These are phyloP conservation scores for Carallia brachiata DNA, from an alignment of 345 rosid genomes.

Conservation along the genomic window DNA sequence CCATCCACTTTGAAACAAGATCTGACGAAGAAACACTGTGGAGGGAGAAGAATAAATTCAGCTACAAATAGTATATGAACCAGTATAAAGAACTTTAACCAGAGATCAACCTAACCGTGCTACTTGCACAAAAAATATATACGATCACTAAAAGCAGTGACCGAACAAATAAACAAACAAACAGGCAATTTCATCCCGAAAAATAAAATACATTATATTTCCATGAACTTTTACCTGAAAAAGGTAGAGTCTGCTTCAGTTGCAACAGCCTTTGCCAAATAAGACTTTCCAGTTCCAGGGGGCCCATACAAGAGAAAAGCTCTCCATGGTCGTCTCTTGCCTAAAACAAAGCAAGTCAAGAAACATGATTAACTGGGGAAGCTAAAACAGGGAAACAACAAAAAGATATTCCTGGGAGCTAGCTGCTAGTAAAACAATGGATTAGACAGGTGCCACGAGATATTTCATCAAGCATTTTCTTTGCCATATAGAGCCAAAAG, in stretches of 20 bases:
- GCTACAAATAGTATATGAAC: too few relatives aligned
- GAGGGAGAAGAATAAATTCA: not conserved
- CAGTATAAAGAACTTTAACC: too few relatives aligned
- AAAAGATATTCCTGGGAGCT: too few relatives aligned
- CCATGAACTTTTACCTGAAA: conserved; percentile 56
- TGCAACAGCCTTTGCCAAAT: conserved; percentile 90
- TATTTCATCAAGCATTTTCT: too few relatives aligned
- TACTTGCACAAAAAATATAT: too few relatives aligned
- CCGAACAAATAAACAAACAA: not conserved
- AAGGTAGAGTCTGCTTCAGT: conserved; percentile 92
- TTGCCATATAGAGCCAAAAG: too few relatives aligned
- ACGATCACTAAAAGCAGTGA: too few relatives aligned
- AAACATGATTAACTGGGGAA: not conserved
- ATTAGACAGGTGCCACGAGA: too few relatives aligned
- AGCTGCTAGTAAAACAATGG: too few relatives aligned
- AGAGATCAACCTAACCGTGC: too few relatives aligned
- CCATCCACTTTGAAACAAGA: conserved; percentile 98
- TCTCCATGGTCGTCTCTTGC: conserved; percentile 90
- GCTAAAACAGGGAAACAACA: too few relatives aligned
- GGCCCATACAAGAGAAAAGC: conserved; percentile 87
- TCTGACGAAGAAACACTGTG: conserved; percentile 85
- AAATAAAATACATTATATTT: not conserved
- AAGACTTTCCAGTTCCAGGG: conserved; percentile 93
- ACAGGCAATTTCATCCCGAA: too few relatives aligned
- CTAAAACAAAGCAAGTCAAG: conserved; percentile 32